Conservation (phyloP, 2,329 filamentous ascomycete genomes). For the Colletotrichum musicola region DNA sequence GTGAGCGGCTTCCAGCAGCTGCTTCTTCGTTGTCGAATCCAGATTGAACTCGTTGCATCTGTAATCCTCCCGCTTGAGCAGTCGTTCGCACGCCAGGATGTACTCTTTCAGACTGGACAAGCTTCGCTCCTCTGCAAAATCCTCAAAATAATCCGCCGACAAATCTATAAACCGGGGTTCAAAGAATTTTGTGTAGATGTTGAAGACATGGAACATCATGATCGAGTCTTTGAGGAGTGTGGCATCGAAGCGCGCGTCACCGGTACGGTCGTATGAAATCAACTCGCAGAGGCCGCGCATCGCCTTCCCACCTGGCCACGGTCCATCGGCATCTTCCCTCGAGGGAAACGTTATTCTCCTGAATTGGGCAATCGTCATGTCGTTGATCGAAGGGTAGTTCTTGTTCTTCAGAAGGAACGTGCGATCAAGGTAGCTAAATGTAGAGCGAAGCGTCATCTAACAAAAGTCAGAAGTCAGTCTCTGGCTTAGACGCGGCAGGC, state of each 20-base stretch:
- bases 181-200: conserved; percentile 83
- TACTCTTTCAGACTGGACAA: conserved; percentile 78
- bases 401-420: conserved; percentile 85
- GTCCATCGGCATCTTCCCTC: conserved; percentile 24
- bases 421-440: conserved; percentile 95
- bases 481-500: conserved; percentile 35
- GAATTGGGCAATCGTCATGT: conserved; percentile 84
- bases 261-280: conserved; percentile 77
- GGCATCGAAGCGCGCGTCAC: conserved; percentile 68
- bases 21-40: conserved; percentile 84
- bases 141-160: conserved; percentile 76
- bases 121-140: conserved; percentile 78
- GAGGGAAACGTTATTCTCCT: conserved; percentile 67
- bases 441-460: conserved; percentile 82
- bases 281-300: conserved; percentile 78
- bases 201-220: conserved; percentile 86
- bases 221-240: conserved; percentile 80
- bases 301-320: conserved; percentile 53
- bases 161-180: conserved; percentile 79
- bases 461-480: conserved; percentile 23
- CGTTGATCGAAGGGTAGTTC: conserved; percentile 79
- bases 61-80: conserved; percentile 79
- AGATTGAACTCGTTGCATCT: conserved; percentile 86
- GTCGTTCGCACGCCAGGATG: conserved; percentile 74
- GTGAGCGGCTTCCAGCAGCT: conserved; percentile 80